These are phyloP conservation scores for Simplicillium aogashimaense DNA, from an alignment of 2,329 filamentous ascomycete species.

Conservation along the genomic window DNA sequence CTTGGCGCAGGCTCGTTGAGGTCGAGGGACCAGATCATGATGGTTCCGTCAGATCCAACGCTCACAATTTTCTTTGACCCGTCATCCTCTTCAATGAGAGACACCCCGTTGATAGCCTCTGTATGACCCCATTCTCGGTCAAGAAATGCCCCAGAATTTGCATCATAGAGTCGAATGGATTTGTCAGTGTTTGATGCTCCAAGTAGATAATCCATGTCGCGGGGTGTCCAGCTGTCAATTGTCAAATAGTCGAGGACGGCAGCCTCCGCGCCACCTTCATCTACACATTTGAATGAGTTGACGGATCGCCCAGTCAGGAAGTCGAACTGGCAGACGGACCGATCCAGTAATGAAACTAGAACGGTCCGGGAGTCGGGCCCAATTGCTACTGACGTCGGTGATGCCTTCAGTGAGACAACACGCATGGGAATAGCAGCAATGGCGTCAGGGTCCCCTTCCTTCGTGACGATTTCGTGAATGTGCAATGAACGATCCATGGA, in stretches of 20 bases:
- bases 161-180: slow-evolving; percentile 82
- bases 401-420: slow-evolving; percentile 74
- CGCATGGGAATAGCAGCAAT: slow-evolving; percentile 69
- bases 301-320: slow-evolving; percentile 59
- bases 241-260: slow-evolving; percentile 75
- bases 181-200: slow-evolving; percentile 95
- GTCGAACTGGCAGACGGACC: slow-evolving; percentile 51
- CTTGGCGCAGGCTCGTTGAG: slow-evolving; percentile 32
- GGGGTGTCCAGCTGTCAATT: slow-evolving; percentile 45
- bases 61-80: slow-evolving; percentile 54
- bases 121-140: slow-evolving; percentile 93
- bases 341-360: slow-evolving; percentile 51
- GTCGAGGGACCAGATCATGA: slow-evolving; percentile 67
- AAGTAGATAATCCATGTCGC: slow-evolving; percentile 57
- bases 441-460: slow-evolving; percentile 52
- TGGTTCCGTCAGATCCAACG: slow-evolving; percentile 69
- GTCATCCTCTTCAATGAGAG: slow-evolving; percentile 54
- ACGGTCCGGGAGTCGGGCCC: slow-evolving; percentile 49
- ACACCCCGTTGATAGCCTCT: slow-evolving; percentile 80
- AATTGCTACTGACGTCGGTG: slow-evolving; percentile 75
- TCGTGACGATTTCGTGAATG: slow-evolving; percentile 66
- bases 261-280: slow-evolving; percentile 70
- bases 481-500: slow-evolving; percentile 84
- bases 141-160: slow-evolving; percentile 64
- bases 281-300: slow-evolving; percentile 71